Base-by-base conservation (phyloP, 2,329 filamentous ascomycete species). In the Arthrobotrys megalospora region DNA sequence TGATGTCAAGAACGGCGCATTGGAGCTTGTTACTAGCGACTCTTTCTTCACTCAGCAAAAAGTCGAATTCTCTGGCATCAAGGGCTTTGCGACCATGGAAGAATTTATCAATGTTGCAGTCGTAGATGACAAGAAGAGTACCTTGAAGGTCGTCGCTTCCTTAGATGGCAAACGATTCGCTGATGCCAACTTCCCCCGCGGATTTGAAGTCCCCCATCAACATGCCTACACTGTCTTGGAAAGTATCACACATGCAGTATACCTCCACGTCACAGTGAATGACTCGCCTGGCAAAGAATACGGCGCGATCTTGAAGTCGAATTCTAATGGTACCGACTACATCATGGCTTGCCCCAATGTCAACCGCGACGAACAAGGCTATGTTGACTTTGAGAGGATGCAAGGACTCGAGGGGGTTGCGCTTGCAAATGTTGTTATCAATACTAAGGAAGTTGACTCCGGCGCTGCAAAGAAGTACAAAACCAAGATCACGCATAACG, bases 301-400 rank as follows among this genome's bases (percentile, higher is more conserved):
- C 81, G 96, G 96, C 43, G 91, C 92, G 24, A 93, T 99, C 81
- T 90, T 99, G 85, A 99, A 98, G 89, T 97, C 94, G 83, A 99
- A 99, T 86, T 97, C 94, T 82, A 98, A 99, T 83, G 96, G 96
- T 67, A 99, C 96, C 0, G 96, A 92, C 0, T 99, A 97, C 82
- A 93, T 97, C 11, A 86, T 97, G 80, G 96, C 93, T 84, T 87
- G 96, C 24, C 87, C 89, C 60, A 90, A 89, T 19, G 93, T 98
- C 83, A 97, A 98, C 84, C 89, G 93, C 81, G 90, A 97, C 83
- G 86, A 88, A 11, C 81, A 84, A 1, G 94, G 91, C 50, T 97
- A 91, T 82, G 95, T 97, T 52, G 96, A 99, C 83, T 99, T 97
- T 84, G 96, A 99, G 84, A 97, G 97, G 86, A 93, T 97, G 87